phyloP scores from a whole-genome alignment of 148 eudicot species.

The Silene conica region DNA sequence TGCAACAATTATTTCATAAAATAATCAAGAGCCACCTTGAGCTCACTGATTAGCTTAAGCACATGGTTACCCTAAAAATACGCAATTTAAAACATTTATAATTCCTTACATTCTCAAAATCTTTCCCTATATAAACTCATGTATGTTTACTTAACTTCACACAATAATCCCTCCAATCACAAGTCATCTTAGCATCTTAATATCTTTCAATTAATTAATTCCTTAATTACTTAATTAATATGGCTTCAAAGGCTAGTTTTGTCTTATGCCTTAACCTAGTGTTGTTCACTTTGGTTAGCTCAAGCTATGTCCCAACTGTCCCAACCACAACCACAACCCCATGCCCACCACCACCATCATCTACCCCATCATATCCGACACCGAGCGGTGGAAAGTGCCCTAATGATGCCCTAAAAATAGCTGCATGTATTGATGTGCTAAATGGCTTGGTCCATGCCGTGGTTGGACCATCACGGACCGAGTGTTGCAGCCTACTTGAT shows the following conservation, averaged over 20 bases:
- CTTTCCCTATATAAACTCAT: constrained; percentile 17
- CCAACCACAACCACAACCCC: constrained; percentile 10
- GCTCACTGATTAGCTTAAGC: not conserved
- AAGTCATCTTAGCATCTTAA: not conserved
- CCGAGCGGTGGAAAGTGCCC: constrained; percentile 35
- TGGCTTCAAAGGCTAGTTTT: constrained; percentile 16
- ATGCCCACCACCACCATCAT: constrained; percentile 1
- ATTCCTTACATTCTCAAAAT: not conserved
- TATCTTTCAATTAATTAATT: not conserved
- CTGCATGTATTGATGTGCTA: constrained; percentile 49
- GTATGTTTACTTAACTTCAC: not conserved
- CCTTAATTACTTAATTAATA: not conserved
- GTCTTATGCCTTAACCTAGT: constrained; percentile 23
- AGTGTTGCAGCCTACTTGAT: constrained; percentile 50
- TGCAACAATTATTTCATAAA: not conserved
- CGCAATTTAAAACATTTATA: not conserved
- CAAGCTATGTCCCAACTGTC: constrained; percentile 17
- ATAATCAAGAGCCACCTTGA: not conserved
- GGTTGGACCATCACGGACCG: constrained; percentile 36
- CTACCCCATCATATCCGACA: not conserved
- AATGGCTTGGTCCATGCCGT: constrained; percentile 22
- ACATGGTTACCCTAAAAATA: constrained; percentile 7
- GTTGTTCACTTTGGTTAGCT: constrained; percentile 23
- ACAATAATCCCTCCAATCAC: constrained; percentile 14
- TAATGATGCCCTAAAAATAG: constrained; percentile 46